A percentile compares a stretch with the other conserved stretches of the same genome.
Evolutionary conservation across 805 yeast genomes (phyloP).

Genomic region (Hemisphaericaspora nanyangensis): DNA sequence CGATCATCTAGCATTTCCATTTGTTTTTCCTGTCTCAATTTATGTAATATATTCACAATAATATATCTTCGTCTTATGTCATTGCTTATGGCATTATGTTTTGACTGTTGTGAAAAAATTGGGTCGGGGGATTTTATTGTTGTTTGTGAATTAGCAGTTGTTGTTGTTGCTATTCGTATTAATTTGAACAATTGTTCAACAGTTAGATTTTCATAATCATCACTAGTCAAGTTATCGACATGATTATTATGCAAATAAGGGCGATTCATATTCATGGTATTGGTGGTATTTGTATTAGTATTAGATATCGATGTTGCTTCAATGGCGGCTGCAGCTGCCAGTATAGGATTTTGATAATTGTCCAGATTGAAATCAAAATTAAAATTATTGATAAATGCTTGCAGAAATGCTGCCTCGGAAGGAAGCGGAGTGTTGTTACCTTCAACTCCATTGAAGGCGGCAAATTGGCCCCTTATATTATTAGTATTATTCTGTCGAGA

Average conservation of each 20-base stretch:
- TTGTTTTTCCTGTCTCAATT: conserved; percentile 35
- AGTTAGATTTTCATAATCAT: conserved; percentile 36
- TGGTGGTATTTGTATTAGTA: not conserved
- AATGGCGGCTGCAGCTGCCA: conserved; percentile 9
- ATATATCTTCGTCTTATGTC: conserved; percentile 35
- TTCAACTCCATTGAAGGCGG: not conserved
- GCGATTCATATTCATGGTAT: not conserved
- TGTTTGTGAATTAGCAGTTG: conserved; percentile 3
- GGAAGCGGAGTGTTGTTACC: not conserved
- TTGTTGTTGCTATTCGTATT: conserved; percentile 25
- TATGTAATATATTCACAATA: conserved; percentile 32
- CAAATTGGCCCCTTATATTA: conserved; percentile 3
- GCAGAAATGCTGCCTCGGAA: not conserved
- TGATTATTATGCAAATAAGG: conserved; percentile 19
- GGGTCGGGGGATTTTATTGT: not conserved
- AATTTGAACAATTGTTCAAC: conserved; percentile 37
- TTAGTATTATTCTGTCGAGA: too few relatives aligned
- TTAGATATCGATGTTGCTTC: conserved; percentile 13
- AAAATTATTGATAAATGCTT: not conserved
- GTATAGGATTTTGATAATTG: conserved; percentile 1
- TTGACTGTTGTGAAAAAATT: not conserved
- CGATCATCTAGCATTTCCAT: conserved; percentile 29
- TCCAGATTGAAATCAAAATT: not conserved
- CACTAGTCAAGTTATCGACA: conserved; percentile 27
- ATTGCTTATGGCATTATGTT: conserved; percentile 16